phyloP scores from a whole-genome alignment of 2,329 filamentous ascomycete species.

The Aspergillus sergii region DNA sequence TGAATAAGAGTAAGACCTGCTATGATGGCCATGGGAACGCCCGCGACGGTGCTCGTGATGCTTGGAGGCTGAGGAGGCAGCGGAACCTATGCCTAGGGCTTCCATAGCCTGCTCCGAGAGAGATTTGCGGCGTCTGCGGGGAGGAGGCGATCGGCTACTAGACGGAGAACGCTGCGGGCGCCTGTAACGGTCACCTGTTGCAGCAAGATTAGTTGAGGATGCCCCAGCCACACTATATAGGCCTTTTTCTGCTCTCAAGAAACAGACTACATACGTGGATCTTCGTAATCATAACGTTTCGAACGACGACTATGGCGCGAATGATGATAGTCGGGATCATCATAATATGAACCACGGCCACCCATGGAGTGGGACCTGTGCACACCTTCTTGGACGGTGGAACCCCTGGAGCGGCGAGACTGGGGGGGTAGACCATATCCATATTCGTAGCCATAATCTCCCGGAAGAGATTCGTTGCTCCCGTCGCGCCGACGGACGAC shows the following conservation, averaged over 20 bases:
- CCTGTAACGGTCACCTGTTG: conserved; percentile 33
- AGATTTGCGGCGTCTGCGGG: conserved; percentile 48
- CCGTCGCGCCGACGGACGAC: conserved; percentile 56
- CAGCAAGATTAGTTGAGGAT: conserved; percentile 8
- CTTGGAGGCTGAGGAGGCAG: conserved; percentile 37
- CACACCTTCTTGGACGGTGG: conserved; percentile 37
- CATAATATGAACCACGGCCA: conserved; percentile 38
- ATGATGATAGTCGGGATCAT: conserved; percentile 31
- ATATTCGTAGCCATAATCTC: conserved; percentile 47
- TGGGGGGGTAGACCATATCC: conserved; percentile 32
- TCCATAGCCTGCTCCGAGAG: conserved; percentile 55
- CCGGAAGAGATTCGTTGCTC: conserved; percentile 73
- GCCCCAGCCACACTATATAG: not conserved
- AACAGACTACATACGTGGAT: conserved; percentile 36
- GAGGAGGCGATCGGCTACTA: conserved; percentile 41
- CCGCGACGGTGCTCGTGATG: conserved; percentile 55
- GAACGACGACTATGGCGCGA: conserved; percentile 47
- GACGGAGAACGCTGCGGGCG: conserved; percentile 40
- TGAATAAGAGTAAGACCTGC: conserved; percentile 52
- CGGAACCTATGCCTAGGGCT: conserved; percentile 61
- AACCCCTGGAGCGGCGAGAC: conserved; percentile 26
- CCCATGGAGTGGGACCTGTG: conserved; percentile 41
- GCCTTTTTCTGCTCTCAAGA: not conserved
- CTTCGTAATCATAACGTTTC: conserved; percentile 54
- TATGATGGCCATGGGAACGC: conserved; percentile 34